Evolutionary conservation across 2,329 filamentous ascomycete genomes (phyloP), one percentile per base, ranked within the genome.

Genomic region (Neonectria magnoliae): DNA sequence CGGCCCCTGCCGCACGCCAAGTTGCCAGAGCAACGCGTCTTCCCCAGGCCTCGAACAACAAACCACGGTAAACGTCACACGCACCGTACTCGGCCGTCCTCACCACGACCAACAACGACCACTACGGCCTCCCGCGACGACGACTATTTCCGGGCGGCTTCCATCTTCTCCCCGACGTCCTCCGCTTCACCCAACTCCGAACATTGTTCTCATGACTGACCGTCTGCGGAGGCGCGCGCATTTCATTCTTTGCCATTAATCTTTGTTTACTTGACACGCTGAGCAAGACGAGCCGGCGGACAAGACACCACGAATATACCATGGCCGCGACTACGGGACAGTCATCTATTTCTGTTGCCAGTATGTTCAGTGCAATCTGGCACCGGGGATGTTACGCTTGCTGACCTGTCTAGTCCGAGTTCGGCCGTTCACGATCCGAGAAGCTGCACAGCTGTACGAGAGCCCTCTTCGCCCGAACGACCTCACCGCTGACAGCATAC

Each of bases 361-460:
- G 86, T 88, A 79, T 41, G 82, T 53, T 29, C 41, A 27, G 18
- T 29, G 31, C 41, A 20, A 57, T 52, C 18, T 56, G 48, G 22
- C 8, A 20, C 31, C 18, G 10, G 20, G 22, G 10, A 13, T 44
- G 22, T 29, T 47, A 62, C 36, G 36, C 36, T 63, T 65, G 66
- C 77, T 83, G 60, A 80, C 69, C 22, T 44, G 36, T 50, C 47
- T 71, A 90, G 89, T 92, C 68, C 88, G 90, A 76, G 90, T 92
- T 71, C 87, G 90, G 71, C 90, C 90, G 6, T 92, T 92, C 73
- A 92, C 89, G 11, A 98, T 98, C 72, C 87, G 94, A 82, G 96
- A 99, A 85, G 96, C 96, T 71, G 96, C 96, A 44, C 95, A 98
- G 82, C 83, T 99, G 84, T 91, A 83, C 61, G 85, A 53, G 16